These are phyloP conservation scores for Xylariaceae sp. DNA, from an alignment of 2,329 filamentous ascomycete genomes.

Conservation along the genomic window DNA sequence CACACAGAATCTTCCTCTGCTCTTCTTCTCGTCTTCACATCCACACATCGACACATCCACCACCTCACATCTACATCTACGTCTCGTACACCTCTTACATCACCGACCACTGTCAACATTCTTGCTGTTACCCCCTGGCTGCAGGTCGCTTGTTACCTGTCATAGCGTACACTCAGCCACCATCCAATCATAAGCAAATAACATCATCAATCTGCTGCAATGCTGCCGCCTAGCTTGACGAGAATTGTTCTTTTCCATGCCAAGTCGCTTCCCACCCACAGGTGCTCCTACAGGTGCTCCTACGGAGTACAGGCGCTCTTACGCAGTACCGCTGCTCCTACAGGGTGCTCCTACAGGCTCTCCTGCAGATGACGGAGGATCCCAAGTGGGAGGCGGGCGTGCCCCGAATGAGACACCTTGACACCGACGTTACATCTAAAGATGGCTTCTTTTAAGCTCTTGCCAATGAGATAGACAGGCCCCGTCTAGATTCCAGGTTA, in stretches of 20 bases:
- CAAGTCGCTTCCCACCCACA: not conserved
- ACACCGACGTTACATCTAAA: constrained; percentile 19
- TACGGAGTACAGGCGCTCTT: no score
- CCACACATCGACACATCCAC: not conserved
- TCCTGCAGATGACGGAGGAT: constrained; percentile 9
- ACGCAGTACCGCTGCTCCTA: no score
- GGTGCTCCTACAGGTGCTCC: not conserved
- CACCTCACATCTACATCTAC: not conserved
- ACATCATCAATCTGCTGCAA: constrained; percentile 1
- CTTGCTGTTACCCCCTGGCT: not conserved
- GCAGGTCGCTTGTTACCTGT: constrained; percentile 5
- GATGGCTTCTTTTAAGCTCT: constrained; percentile 2
- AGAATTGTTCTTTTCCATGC: constrained; percentile 2
- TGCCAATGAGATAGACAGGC: constrained; percentile 12
- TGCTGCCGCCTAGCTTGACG: constrained; percentile 8
- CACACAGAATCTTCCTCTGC: no score
- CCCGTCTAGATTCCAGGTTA: not conserved
- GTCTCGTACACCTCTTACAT: not conserved
- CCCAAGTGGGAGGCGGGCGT: constrained; percentile 6
- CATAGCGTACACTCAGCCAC: not conserved
- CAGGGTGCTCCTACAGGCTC: not conserved
- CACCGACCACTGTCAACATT: not conserved
- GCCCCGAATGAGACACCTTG: constrained; percentile 7
- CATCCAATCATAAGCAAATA: constrained; percentile 6
- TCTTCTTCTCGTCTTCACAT: not conserved